Evolutionary conservation across 2,329 filamentous ascomycete species (phyloP).

Genomic region (Clonostachys sp.): DNA sequence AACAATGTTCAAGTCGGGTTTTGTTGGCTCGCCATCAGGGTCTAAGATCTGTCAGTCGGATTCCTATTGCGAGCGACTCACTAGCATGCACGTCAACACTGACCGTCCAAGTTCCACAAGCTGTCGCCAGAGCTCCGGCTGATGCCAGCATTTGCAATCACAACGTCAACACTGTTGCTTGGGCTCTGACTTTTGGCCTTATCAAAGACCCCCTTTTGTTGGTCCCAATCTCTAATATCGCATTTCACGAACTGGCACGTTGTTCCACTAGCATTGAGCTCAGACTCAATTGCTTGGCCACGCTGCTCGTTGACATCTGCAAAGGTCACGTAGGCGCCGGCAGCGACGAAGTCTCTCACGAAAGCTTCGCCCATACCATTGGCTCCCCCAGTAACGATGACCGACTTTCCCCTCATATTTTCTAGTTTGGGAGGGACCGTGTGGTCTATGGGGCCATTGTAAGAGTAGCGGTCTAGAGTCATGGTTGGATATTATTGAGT

Average conservation of each 20-base stretch:
- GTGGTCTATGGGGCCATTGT: too few relatives aligned
- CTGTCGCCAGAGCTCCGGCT: conserved; percentile 21
- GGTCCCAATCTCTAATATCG: conserved; percentile 35
- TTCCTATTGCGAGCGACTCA: too few relatives aligned
- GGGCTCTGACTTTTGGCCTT: conserved; percentile 27
- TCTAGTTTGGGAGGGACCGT: too few relatives aligned
- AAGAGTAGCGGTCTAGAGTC: too few relatives aligned
- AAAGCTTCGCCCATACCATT: background rate
- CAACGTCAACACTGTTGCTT: conserved; percentile 32
- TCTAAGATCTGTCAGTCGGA: background rate
- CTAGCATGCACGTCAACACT: background rate
- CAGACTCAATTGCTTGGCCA: too few relatives aligned
- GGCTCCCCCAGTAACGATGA: background rate
- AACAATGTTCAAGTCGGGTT: conserved; percentile 34
- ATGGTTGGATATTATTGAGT: too few relatives aligned
- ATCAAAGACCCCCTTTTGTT: conserved; percentile 34
- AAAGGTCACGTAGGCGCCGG: background rate
- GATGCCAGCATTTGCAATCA: conserved; percentile 43
- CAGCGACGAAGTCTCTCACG: conserved; percentile 1
- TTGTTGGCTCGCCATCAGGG: conserved; percentile 16
- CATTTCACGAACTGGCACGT: conserved; percentile 26
- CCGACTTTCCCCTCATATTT: background rate
- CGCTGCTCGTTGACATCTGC: too few relatives aligned
- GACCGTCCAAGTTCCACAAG: conserved; percentile 30
- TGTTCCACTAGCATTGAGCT: too few relatives aligned